phyloP scores from a whole-genome alignment of 2,329 filamentous ascomycete species.

The Ophiostoma sp. region DNA sequence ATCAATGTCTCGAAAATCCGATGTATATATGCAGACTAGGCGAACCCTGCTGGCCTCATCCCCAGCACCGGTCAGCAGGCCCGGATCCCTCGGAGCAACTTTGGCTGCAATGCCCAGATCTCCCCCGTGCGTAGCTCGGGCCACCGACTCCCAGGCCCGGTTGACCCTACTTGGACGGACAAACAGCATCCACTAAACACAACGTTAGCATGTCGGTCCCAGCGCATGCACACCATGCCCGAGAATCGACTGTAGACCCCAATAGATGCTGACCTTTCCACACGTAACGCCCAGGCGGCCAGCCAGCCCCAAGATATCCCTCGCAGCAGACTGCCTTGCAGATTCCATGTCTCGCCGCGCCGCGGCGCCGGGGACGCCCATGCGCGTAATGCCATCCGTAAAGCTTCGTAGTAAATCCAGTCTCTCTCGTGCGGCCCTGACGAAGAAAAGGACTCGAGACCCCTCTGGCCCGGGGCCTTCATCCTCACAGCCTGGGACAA shows the following conservation, averaged over 20 bases:
- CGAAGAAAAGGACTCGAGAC: constrained; percentile 45
- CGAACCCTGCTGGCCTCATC: constrained; percentile 42
- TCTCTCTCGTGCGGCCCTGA: constrained; percentile 47
- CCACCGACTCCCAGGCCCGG: constrained; percentile 60
- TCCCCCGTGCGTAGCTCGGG: constrained; percentile 59
- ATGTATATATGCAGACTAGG: constrained; percentile 73
- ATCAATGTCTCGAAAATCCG: constrained; percentile 61
- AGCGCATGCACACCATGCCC: no score
- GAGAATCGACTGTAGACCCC: no score
- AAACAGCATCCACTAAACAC: constrained; percentile 68
- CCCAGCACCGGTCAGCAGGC: constrained; percentile 34
- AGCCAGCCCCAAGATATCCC: constrained; percentile 58
- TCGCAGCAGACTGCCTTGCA: constrained; percentile 44
- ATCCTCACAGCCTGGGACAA: constrained; percentile 43
- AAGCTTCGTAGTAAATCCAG: constrained; percentile 44
- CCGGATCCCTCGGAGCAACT: constrained; percentile 53
- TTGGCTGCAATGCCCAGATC: constrained; percentile 69
- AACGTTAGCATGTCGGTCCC: constrained; percentile 14
- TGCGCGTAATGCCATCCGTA: constrained; percentile 42
- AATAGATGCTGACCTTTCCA: constrained; percentile 54
- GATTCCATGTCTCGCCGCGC: constrained; percentile 45
- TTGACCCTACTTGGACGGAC: constrained; percentile 50
- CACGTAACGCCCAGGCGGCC: constrained; percentile 50
- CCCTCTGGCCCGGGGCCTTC: constrained; percentile 45
- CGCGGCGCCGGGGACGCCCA: constrained; percentile 33